Evolutionary conservation across 2,329 filamentous ascomycete genomes (phyloP).

Genomic region (Alternaria sp.): DNA sequence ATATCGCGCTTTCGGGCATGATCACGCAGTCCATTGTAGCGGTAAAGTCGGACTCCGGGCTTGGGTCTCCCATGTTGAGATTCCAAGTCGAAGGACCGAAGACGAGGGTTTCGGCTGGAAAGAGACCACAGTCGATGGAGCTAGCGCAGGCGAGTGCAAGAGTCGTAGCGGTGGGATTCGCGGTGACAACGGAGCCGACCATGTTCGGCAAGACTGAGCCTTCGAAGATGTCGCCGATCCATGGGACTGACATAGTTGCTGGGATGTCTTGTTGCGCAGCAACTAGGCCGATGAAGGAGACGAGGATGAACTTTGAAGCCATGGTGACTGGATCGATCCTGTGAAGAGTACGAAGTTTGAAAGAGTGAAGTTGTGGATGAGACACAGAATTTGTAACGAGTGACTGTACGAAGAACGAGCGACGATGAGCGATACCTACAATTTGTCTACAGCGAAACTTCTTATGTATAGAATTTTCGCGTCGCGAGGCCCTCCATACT

Average conservation of each 20-base stretch:
- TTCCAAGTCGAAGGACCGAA: slow-evolving; percentile 27
- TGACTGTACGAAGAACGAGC: neutral
- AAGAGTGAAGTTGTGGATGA: neutral
- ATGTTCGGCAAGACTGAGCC: neutral
- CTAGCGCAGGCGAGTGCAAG: slow-evolving; percentile 14
- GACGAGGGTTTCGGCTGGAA: slow-evolving; percentile 25
- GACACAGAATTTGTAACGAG: neutral
- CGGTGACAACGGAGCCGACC: slow-evolving; percentile 23
- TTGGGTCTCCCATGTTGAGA: slow-evolving; percentile 24
- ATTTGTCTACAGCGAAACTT: neutral
- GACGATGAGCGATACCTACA: neutral
- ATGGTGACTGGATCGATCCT: neutral
- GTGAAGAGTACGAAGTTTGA: neutral
- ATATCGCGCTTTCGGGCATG: slow-evolving; percentile 18
- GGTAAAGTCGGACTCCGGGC: slow-evolving; percentile 22
- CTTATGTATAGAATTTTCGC: neutral
- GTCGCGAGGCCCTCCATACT: neutral
- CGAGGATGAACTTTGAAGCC: slow-evolving; percentile 8
- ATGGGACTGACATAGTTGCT: slow-evolving; percentile 19
- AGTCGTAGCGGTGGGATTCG: slow-evolving; percentile 17
- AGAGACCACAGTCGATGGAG: slow-evolving; percentile 24
- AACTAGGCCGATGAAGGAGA: slow-evolving; percentile 13
- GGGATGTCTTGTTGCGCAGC: slow-evolving; percentile 18
- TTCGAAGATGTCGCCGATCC: slow-evolving; percentile 8
- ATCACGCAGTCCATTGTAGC: slow-evolving; percentile 27